Evolutionary conservation across 164 flowering plant genomes (phyloP), one percentile per base, ranked within the genome.

Genomic region (Berberis thunbergii): DNA sequence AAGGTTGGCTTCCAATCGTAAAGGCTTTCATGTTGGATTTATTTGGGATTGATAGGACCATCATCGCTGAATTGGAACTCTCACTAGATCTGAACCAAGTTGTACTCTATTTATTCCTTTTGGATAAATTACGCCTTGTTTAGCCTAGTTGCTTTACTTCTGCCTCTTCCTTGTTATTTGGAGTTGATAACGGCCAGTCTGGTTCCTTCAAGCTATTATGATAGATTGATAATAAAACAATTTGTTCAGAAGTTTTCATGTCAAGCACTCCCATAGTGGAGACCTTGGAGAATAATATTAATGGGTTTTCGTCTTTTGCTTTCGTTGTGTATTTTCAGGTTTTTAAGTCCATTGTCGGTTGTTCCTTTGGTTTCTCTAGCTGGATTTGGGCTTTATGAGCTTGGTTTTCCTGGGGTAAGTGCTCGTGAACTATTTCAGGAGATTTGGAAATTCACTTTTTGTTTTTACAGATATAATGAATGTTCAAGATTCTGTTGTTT

Each of bases 351-450:
- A 39, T 82, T 91, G 2, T 82, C 98, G 43, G 86, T 86, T 45
- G 85, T 83, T 72, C 98, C 98, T 53, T 76, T 91, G 84, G 84
- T 91, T 41, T 80, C 96, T 63, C 75, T 89, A 46, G 70, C 85
- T 46, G 98, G 98, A 26, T 91, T 89, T 77, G 96, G 96, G 48
- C 85, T 89, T 38, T 91, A 87, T 65, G 88, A 87, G 70, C 62
- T 88, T 48, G 96, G 97, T 46, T 92, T 92, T 67, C 97, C 98
- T 63, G 80, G 82, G 86, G 97, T 90, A 81, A 68, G 81, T 59
- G 70, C 69, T 41, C 58, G 7, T 26, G 26, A 41, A 1, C 10
- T 42, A 9, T 38, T 67, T 40, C 40, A 45, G 11, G 26, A 26
- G 10, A 7, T n/a, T 60, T 12, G 12, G 6, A 6, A 41, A 57